Conservation (phyloP, 495 filamentous ascomycete species). For the Hypomontagnella submonticulosa region DNA sequence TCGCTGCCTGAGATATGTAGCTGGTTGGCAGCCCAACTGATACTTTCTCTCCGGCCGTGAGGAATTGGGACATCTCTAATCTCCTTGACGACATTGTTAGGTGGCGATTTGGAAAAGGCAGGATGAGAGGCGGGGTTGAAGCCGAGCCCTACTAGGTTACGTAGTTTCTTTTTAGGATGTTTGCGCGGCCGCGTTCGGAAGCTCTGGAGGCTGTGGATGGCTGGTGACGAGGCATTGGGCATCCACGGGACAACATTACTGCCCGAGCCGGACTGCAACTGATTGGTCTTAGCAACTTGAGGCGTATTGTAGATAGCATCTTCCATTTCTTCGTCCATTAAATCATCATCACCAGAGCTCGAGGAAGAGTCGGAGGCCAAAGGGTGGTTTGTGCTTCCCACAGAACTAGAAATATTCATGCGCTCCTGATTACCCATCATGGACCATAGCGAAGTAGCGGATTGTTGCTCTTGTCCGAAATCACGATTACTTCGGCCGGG, state of each 20-base stretch:
- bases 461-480: conserved; percentile 53
- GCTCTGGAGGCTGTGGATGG: conserved; percentile 75
- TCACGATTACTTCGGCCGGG: conserved; percentile 60
- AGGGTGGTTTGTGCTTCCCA: conserved; percentile 86
- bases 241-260: conserved; percentile 64
- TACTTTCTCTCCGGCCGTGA: conserved; percentile 78
- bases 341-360: conserved; percentile 78
- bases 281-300: conserved; percentile 64
- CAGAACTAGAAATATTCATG: conserved; percentile 80
- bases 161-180: conserved; percentile 54
- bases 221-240: conserved; percentile 67
- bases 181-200: conserved; percentile 82
- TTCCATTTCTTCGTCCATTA: conserved; percentile 84
- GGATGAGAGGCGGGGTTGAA: conserved; percentile 47
- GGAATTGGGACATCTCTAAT: conserved; percentile 51
- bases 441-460: conserved; percentile 57
- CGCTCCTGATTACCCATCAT: conserved; percentile 70
- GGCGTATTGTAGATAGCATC: conserved; percentile 79
- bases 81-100: conserved; percentile 51
- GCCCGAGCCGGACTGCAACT: conserved; percentile 41
- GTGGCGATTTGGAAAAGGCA: conserved; percentile 57
- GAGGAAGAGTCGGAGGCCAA: conserved; percentile 82
- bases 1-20: conserved; percentile 82
- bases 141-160: conserved; percentile 51
- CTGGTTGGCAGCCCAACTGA: conserved; percentile 87